Evolutionary conservation across 371 early-diverging fungal genomes (phyloP).

Genomic region (Rhizopus arrhizus): DNA sequence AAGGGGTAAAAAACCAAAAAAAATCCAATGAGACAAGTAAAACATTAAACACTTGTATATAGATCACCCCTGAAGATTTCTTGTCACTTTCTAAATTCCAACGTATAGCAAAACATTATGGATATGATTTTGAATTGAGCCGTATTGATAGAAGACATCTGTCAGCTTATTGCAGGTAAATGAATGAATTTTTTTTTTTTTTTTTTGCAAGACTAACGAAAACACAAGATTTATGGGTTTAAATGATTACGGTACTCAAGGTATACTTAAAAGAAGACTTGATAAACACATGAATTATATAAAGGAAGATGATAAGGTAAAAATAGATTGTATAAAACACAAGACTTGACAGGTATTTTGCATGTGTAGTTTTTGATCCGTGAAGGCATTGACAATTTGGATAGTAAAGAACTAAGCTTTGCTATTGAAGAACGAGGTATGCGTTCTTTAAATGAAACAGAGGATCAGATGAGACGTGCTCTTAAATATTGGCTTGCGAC

Average conservation of each 20-base stretch:
- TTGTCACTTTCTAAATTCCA: slow-evolving; percentile 48
- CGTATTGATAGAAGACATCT: slow-evolving; percentile 57
- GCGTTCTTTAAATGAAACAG: slow-evolving; percentile 53
- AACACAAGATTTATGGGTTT: slow-evolving; percentile 62
- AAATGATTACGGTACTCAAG: slow-evolving; percentile 53
- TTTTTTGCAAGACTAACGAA: neutral
- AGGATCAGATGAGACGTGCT: slow-evolving; percentile 53
- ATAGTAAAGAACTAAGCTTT: slow-evolving; percentile 44
- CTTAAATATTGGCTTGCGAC: slow-evolving; percentile 62
- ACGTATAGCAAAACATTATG: slow-evolving; percentile 50
- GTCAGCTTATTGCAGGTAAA: slow-evolving; percentile 56
- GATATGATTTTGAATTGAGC: slow-evolving; percentile 52
- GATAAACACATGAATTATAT: slow-evolving; percentile 56
- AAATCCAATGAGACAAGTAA: neutral
- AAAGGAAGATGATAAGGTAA: slow-evolving; percentile 58
- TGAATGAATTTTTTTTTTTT: neutral
- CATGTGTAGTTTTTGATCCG: slow-evolving; percentile 43
- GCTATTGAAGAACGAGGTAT: slow-evolving; percentile 71
- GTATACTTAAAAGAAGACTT: slow-evolving; percentile 57
- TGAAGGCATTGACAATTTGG: slow-evolving; percentile 53
- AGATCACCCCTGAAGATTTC: slow-evolving; percentile 59
- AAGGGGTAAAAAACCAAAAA: slow-evolving; percentile 35
- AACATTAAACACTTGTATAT: neutral
- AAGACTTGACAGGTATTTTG: neutral
- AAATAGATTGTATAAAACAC: neutral